phyloP scores from a whole-genome alignment of 257 asterid species.

The Solanum etuberosum region DNA sequence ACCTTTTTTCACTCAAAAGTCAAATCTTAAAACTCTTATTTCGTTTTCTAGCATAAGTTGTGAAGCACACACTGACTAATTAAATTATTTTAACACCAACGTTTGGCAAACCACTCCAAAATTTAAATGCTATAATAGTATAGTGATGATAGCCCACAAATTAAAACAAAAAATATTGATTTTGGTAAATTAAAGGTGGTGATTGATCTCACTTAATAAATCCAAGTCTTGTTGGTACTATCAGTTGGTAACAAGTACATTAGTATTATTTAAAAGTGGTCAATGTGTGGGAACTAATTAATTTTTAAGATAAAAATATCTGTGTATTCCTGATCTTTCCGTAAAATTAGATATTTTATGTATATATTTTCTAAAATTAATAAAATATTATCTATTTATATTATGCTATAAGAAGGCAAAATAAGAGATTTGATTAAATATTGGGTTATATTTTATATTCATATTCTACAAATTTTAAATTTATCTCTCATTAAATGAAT shows the following conservation, averaged over 20 bases:
- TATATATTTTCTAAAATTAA: too few relatives aligned
- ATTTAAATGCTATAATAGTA: not conserved
- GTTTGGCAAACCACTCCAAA: constrained; percentile 12
- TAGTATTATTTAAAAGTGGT: not conserved
- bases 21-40: not conserved
- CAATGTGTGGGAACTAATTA: not conserved
- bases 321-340: not conserved
- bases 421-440: not conserved
- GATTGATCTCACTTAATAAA: not conserved
- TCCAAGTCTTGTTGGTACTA: not conserved
- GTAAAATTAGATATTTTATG: not conserved
- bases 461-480: not conserved
- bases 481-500: not conserved
- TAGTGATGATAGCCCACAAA: not conserved
- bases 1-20: not conserved
- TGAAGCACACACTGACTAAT: not conserved
- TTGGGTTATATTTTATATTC: not conserved
- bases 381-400: not conserved
- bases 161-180: not conserved
- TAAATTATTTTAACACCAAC: not conserved
- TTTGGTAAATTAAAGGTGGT: not conserved
- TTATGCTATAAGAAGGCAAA: not conserved
- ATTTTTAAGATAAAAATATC: not conserved
- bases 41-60: not conserved
- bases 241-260: not conserved